phyloP scores from a whole-genome alignment of 73 alveolate genomes.

The Tetrahymena borealis region DNA sequence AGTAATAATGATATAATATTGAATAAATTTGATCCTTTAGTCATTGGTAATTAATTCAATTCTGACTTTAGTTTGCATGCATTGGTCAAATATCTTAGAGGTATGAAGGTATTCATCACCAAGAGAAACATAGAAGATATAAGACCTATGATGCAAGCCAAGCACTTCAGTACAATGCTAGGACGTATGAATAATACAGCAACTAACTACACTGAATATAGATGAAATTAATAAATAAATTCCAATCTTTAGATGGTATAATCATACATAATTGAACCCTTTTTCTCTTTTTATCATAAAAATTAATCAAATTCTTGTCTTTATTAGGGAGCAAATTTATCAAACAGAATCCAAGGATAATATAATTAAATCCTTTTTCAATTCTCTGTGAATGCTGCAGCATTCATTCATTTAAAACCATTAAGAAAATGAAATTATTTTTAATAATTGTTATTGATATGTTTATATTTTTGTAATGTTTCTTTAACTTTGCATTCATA shows the following conservation, averaged over 20 bases:
- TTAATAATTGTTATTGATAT: no score
- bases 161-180: conserved; percentile 4
- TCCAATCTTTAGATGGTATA: neutral
- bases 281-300: neutral
- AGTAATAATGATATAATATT: conserved; percentile 14
- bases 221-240: neutral
- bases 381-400: no score
- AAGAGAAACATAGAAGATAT: conserved; percentile 21
- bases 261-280: neutral
- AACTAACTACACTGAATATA: conserved; percentile 6
- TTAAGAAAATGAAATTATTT: no score
- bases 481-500: no score
- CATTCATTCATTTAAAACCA: no score
- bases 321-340: no score
- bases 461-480: no score
- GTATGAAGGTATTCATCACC: conserved; percentile 13
- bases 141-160: conserved; percentile 33
- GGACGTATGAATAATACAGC: conserved; percentile 10
- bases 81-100: conserved; percentile 32
- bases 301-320: no score
- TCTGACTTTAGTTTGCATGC: conserved; percentile 4
- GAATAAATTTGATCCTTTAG: conserved; percentile 18
- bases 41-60: neutral
- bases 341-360: no score
- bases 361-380: no score